Percentiles rank a stretch among this genome's conserved stretches.
These are phyloP conservation scores for Amanita exitialis DNA, from an alignment of 768 basidiomycete genomes.

Conservation along the genomic window DNA sequence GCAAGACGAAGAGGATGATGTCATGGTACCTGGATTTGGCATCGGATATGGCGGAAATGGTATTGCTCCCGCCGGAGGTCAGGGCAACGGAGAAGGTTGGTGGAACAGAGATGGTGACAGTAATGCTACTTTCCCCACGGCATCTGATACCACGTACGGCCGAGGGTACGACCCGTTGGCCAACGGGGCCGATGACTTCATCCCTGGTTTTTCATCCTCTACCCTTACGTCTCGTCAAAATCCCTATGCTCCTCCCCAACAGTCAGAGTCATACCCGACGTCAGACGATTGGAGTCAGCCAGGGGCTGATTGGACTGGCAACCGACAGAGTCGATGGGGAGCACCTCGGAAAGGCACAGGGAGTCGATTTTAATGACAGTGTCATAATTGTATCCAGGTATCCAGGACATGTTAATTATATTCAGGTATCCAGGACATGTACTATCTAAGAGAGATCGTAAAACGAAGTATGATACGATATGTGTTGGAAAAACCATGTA, in stretches of 20 bases:
- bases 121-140: neutral
- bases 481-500: neutral
- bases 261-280: constrained; percentile 39
- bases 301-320: constrained; percentile 21
- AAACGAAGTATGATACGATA: neutral
- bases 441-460: neutral
- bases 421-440: neutral
- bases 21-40: constrained; percentile 68
- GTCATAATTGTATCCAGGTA: neutral
- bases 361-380: constrained; percentile 11
- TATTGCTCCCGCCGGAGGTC: constrained; percentile 10
- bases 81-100: constrained; percentile 20
- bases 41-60: constrained; percentile 22
- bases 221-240: constrained; percentile 26
- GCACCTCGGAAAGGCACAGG: constrained; percentile 14
- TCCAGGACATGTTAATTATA: too few species aligned
- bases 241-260: constrained; percentile 22
- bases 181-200: constrained; percentile 46
- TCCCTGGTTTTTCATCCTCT: constrained; percentile 46
- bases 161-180: constrained; percentile 17
- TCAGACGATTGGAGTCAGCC: constrained; percentile 22
- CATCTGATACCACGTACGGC: constrained; percentile 7
- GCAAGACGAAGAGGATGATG: constrained; percentile 68
- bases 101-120: constrained; percentile 38
- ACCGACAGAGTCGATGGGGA: constrained; percentile 21